Evolutionary conservation across 2,329 filamentous ascomycete genomes (phyloP).

Genomic region (Neofusicoccum sp.): DNA sequence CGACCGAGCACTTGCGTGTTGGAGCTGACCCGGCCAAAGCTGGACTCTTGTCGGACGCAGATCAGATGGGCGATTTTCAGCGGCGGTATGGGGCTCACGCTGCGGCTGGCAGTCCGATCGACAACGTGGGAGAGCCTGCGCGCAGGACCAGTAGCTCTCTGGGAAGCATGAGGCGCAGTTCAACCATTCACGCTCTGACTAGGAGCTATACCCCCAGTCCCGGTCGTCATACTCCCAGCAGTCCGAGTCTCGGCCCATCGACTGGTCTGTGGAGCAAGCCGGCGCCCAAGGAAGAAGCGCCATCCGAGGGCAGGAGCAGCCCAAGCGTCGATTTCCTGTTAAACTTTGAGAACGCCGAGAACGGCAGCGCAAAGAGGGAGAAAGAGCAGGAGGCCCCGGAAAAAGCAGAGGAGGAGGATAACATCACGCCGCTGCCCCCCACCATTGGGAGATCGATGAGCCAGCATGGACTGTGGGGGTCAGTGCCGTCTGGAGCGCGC

Average conservation of each 20-base stretch:
- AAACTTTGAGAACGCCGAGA: constrained; percentile 27
- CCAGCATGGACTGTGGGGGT: constrained; percentile 45
- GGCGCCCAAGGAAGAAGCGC: constrained; percentile 22
- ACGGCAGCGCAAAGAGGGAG: constrained; percentile 26
- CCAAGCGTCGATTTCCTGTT: constrained; percentile 35
- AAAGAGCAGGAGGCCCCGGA: constrained; percentile 30
- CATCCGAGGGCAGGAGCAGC: constrained; percentile 24
- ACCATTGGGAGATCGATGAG: constrained; percentile 23
- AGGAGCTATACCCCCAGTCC: constrained; percentile 25
- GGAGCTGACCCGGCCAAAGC: constrained; percentile 43
- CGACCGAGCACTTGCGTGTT: constrained; percentile 67
- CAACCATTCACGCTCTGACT: constrained; percentile 24
- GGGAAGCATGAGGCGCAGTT: constrained; percentile 41
- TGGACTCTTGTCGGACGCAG: constrained; percentile 11
- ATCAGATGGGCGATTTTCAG: constrained; percentile 3
- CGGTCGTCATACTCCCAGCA: constrained; percentile 24
- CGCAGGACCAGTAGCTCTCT: constrained; percentile 37
- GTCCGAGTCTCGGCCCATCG: constrained; percentile 23
- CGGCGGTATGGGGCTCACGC: constrained; percentile 26
- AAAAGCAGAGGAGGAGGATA: constrained; percentile 30
- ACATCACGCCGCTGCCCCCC: constrained; percentile 30
- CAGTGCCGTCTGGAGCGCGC: constrained; percentile 30
- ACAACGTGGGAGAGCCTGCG: constrained; percentile 31
- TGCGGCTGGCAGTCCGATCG: constrained; percentile 29
- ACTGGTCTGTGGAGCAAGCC: constrained; percentile 42